These are phyloP conservation scores for Schizochytrium sp. DNA, from an alignment of 108 stramenopile genomes.

Conservation along the genomic window DNA sequence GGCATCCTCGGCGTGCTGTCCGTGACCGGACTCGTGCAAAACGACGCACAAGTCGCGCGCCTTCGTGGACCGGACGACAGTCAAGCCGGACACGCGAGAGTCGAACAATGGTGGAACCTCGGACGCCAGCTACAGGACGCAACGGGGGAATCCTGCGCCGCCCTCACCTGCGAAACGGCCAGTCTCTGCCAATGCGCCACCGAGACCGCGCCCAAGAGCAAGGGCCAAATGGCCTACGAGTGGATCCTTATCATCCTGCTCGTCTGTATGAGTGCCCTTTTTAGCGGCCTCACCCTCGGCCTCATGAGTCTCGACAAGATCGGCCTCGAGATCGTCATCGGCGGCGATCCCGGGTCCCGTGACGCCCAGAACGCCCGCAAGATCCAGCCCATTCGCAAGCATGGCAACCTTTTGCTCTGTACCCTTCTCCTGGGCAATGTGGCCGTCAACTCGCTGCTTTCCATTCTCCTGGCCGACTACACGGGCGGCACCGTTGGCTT, in stretches of 20 bases:
- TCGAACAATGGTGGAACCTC: neutral
- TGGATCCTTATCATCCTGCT: conserved; percentile 16
- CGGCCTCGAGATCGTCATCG: conserved; percentile 79
- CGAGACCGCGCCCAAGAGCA: neutral
- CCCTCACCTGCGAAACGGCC: neutral
- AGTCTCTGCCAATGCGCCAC: neutral
- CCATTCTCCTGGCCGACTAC: conserved; percentile 80
- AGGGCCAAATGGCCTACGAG: neutral
- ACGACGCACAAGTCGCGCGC: no score
- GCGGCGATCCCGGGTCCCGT: conserved; percentile 29
- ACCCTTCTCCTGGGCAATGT: conserved; percentile 94
- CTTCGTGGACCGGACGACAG: no score
- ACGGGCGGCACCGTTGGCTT: conserved; percentile 78
- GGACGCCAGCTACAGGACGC: neutral
- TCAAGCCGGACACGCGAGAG: no score
- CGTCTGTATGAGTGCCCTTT: conserved; percentile 61
- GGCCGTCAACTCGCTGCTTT: conserved; percentile 82
- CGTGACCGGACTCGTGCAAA: no score
- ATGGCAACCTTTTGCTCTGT: conserved; percentile 91
- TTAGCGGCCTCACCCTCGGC: conserved; percentile 83
- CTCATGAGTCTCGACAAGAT: conserved; percentile 87
- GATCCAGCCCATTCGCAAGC: conserved; percentile 65
- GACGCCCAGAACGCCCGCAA: conserved; percentile 42
- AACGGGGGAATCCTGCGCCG: neutral
- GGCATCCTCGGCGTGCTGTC: no score